These are phyloP conservation scores for Copromyces sp. DNA, from an alignment of 495 filamentous ascomycete species.

Conservation along the genomic window DNA sequence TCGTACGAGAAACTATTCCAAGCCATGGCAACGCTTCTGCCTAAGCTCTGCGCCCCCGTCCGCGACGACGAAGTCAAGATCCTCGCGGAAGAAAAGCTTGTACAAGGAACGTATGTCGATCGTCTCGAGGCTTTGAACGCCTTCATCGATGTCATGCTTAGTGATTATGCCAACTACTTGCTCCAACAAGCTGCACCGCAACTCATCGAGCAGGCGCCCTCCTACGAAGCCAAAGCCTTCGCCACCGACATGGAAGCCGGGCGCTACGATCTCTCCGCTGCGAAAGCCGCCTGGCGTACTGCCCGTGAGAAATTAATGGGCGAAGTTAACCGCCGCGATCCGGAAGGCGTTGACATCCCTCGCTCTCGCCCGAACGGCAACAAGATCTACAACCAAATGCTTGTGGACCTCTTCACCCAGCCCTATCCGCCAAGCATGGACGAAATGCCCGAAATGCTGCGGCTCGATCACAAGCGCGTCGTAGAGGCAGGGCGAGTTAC, in stretches of 20 bases:
- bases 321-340: conserved; percentile 63
- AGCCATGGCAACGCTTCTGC: conserved; percentile 81
- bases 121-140: conserved; percentile 73
- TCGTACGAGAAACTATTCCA: conserved; percentile 90
- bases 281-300: conserved; percentile 60
- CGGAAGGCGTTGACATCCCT: conserved; percentile 50
- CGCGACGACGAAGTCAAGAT: conserved; percentile 76
- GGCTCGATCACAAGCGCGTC: conserved; percentile 66
- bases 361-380: conserved; percentile 47
- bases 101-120: conserved; percentile 67
- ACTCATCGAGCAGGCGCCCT: conserved; percentile 67
- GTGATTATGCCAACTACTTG: conserved; percentile 93
- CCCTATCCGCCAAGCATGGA: conserved; percentile 41
- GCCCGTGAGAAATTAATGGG: conserved; percentile 58
- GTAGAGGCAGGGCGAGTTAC: conserved; percentile 53
- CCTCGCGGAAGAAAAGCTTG: conserved; percentile 58
- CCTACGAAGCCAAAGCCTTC: conserved; percentile 75
- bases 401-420: conserved; percentile 45
- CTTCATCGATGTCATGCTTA: conserved; percentile 81
- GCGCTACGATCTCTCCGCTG: conserved; percentile 46
- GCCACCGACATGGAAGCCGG: conserved; percentile 56
- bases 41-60: conserved; percentile 85
- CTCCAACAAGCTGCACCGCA: conserved; percentile 69
- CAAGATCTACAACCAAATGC: conserved; percentile 74
- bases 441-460: conserved; percentile 74